phyloP scores from a whole-genome alignment of 441 rosid genomes.

The Geranium incanum region DNA sequence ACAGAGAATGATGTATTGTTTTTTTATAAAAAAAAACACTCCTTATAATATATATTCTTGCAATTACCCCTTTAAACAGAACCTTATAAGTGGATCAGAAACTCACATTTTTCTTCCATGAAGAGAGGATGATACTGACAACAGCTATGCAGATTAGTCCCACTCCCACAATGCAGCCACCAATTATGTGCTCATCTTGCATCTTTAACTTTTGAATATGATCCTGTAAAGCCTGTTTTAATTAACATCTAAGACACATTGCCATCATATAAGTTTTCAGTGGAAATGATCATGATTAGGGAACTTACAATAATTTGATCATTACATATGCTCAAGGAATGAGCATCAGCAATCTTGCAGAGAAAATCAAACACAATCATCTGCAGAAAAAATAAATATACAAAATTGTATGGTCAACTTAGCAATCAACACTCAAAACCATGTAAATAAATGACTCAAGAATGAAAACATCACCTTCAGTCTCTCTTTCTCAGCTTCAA shows the following conservation, averaged over 20 bases:
- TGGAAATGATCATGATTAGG: too few species aligned
- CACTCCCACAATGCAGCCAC: not conserved
- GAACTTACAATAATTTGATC: slow-evolving; percentile 23
- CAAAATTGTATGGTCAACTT: not conserved
- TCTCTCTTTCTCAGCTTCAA: slow-evolving; percentile 16
- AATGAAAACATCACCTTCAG: slow-evolving; percentile 17
- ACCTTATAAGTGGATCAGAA: not conserved
- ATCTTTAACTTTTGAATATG: slow-evolving; percentile 75
- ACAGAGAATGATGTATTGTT: too few species aligned
- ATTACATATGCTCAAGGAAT: slow-evolving; percentile 22
- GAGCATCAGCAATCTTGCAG: not conserved
- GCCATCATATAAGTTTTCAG: too few species aligned
- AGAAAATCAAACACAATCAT: slow-evolving; percentile 17
- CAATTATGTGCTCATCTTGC: slow-evolving; percentile 41
- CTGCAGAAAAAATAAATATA: slow-evolving; percentile 16
- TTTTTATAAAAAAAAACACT: too few species aligned
- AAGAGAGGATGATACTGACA: not conserved
- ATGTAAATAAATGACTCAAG: not conserved
- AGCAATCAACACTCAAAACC: not conserved
- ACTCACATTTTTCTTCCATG: not conserved
- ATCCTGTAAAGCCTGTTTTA: slow-evolving; percentile 35
- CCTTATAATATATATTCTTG: too few species aligned
- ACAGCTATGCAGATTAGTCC: not conserved
- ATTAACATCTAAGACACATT: too few species aligned
- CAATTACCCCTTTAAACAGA: too few species aligned